phyloP scores from a whole-genome alignment of 1,284 basidiomycete genomes.

The Pseudozyma tsukubaensis region DNA sequence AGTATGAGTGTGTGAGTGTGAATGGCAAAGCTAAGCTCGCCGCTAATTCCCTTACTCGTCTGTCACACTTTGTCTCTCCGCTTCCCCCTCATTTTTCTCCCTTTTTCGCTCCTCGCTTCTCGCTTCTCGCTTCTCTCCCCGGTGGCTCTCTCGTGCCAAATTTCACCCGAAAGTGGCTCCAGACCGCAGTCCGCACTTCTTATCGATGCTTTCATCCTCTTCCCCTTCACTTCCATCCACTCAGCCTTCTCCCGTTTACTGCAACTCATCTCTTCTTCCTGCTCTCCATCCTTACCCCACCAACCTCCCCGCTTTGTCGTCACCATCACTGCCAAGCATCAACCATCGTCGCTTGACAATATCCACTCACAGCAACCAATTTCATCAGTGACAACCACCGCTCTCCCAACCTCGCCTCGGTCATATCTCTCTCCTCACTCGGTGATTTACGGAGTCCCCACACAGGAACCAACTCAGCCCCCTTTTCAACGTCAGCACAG shows the following conservation, averaged over 20 bases:
- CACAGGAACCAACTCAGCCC: not conserved
- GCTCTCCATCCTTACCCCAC: constrained; percentile 5
- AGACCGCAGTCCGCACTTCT: constrained; percentile 42
- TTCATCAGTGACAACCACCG: not conserved
- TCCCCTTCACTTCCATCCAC: not conserved
- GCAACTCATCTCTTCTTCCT: not conserved
- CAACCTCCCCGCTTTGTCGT: not conserved
- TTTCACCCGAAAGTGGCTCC: constrained; percentile 12
- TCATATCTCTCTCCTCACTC: constrained; percentile 5
- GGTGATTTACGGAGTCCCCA: constrained; percentile 23
- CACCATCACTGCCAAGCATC: not conserved
- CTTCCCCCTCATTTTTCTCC: not conserved
- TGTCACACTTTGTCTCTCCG: not conserved
- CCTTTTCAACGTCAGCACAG: not conserved
- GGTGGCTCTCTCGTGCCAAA: not conserved
- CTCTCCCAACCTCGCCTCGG: not conserved
- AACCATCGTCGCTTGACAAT: not conserved
- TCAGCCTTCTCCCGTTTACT: not conserved
- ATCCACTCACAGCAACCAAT: not conserved
- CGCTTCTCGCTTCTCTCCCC: constrained; percentile 1
- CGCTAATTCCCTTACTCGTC: not conserved
- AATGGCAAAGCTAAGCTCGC: constrained; percentile 7
- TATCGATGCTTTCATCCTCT: constrained; percentile 33
- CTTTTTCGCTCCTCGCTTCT: constrained; percentile 1
- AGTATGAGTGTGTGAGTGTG: not conserved